Conservation (phyloP, 306 rosid genomes). For the Phaseolus lunatus region DNA sequence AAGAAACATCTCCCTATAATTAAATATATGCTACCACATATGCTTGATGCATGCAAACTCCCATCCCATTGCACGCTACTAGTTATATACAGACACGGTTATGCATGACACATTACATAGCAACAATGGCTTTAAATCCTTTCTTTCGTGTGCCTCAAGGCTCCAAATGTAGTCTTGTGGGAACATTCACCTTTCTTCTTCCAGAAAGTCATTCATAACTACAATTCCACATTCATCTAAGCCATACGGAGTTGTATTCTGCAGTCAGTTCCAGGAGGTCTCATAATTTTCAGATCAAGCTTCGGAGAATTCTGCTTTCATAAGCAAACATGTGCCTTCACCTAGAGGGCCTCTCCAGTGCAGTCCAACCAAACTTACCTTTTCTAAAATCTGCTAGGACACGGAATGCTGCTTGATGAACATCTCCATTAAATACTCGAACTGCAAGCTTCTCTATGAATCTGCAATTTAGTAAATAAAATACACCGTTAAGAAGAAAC, state of each 20-base stretch:
- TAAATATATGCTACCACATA: constrained; percentile 5
- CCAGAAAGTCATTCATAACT: constrained; percentile 30
- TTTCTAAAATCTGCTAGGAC: constrained; percentile 85
- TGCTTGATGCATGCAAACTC: constrained; percentile 20
- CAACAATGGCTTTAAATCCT: constrained; percentile 22
- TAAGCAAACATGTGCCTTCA: constrained; percentile 49
- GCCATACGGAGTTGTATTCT: constrained; percentile 6
- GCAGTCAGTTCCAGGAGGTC: constrained; percentile 21
- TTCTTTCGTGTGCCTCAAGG: constrained; percentile 27
- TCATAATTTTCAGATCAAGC: constrained; percentile 14
- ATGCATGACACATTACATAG: constrained; percentile 37
- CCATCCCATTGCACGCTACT: neutral
- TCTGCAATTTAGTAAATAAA: constrained; percentile 56
- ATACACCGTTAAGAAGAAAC: neutral
- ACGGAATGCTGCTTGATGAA: constrained; percentile 83
- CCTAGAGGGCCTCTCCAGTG: constrained; percentile 87
- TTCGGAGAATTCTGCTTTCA: neutral
- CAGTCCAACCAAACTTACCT: constrained; percentile 90
- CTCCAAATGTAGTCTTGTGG: constrained; percentile 12
- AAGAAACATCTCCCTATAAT: constrained; percentile 20
- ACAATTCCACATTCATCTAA: constrained; percentile 5
- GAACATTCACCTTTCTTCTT: constrained; percentile 34
- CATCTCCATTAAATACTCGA: constrained; percentile 76
- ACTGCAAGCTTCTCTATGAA: constrained; percentile 78
- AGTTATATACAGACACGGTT: constrained; percentile 1